A percentile compares a stretch with the other conserved stretches of the same genome.
Evolutionary conservation across 2,329 filamentous ascomycete species (phyloP).

Genomic region (Leptographium galeiforme): DNA sequence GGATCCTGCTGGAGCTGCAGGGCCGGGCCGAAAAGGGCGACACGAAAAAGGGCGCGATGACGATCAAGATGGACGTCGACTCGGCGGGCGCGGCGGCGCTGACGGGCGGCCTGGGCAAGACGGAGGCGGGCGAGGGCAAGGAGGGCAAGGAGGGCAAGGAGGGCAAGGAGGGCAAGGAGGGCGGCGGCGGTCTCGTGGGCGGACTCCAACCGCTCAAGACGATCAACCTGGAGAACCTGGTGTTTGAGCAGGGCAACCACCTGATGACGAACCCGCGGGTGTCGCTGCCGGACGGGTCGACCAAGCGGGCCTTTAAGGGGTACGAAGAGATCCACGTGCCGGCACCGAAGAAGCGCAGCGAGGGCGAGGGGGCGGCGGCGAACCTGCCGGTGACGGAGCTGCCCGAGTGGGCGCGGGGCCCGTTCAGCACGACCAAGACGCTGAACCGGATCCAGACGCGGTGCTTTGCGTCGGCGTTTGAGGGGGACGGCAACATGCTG

Average conservation of each 20-base stretch:
- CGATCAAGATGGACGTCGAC: constrained; percentile 94
- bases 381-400: constrained; percentile 76
- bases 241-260: constrained; percentile 97
- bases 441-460: constrained; percentile 93
- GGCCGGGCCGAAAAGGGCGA: constrained; percentile 45
- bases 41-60: constrained; percentile 54
- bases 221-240: constrained; percentile 88
- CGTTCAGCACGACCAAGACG: constrained; percentile 75
- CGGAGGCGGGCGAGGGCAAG: constrained; percentile 19
- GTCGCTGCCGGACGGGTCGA: constrained; percentile 83
- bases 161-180: constrained; percentile 33
- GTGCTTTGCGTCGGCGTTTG: constrained; percentile 82
- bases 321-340: constrained; percentile 98
- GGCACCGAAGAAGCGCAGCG: constrained; percentile 73
- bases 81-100: constrained; percentile 30
- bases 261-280: constrained; percentile 99
- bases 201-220: constrained; percentile 75
- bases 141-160: constrained; percentile 17
- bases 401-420: constrained; percentile 79
- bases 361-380: constrained; percentile 64
- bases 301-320: constrained; percentile 89
- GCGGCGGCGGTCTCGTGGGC: constrained; percentile 55
- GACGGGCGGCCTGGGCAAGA: constrained; percentile 23
- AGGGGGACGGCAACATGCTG: constrained; percentile 93
- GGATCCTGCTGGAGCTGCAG: constrained; percentile 77